These are phyloP conservation scores for Pseudohalonectria lignicola DNA, from an alignment of 2,329 filamentous ascomycete species.

Conservation along the genomic window DNA sequence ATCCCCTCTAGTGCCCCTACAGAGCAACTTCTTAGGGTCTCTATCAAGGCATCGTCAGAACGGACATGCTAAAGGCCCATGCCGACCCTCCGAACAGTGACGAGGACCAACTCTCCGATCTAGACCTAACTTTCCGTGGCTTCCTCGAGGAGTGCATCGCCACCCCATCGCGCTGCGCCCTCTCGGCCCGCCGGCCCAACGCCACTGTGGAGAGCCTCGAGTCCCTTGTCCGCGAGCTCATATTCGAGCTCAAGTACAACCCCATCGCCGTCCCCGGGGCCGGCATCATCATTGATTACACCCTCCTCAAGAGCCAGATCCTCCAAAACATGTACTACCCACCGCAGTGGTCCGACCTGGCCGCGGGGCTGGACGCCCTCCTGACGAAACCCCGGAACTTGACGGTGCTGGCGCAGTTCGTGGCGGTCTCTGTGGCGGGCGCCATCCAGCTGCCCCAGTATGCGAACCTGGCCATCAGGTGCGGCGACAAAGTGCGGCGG, in stretches of 20 bases:
- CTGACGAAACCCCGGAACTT: background rate
- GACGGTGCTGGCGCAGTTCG: background rate
- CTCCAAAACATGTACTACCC: constrained; percentile 11
- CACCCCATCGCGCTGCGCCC: constrained; percentile 12
- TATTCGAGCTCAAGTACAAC: constrained; percentile 12
- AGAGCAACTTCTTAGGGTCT: no score
- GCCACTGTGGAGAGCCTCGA: constrained; percentile 15
- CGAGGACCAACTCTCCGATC: background rate
- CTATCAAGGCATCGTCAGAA: no score
- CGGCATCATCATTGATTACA: constrained; percentile 12
- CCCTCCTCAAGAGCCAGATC: constrained; percentile 9
- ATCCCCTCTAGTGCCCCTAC: no score
- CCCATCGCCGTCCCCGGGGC: constrained; percentile 10
- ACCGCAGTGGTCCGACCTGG: constrained; percentile 1
- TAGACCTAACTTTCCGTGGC: constrained; percentile 14
- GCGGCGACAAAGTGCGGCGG: constrained; percentile 6
- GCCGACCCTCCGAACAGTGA: background rate
- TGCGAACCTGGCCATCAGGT: constrained; percentile 4
- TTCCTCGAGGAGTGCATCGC: constrained; percentile 15
- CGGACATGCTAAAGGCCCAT: no score
- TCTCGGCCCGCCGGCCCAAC: constrained; percentile 9
- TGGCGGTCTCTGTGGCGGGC: background rate
- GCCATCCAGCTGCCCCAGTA: background rate
- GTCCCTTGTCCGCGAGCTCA: constrained; percentile 8
- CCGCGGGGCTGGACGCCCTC: constrained; percentile 4